Conservation (phyloP, 1,284 basidiomycete genomes). For the Kwoniella shivajii region DNA sequence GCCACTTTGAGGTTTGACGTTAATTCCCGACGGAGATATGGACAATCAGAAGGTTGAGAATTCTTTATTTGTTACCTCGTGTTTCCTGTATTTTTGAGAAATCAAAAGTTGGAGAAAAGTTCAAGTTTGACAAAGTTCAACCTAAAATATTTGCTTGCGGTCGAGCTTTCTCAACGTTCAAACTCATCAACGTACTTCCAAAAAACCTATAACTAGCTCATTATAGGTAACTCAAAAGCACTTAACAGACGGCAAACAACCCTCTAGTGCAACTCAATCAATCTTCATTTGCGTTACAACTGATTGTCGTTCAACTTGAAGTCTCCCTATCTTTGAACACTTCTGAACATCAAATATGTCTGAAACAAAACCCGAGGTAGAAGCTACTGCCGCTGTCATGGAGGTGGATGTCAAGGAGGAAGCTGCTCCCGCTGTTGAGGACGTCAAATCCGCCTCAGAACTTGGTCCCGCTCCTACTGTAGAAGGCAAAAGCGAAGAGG, state of each 20-base stretch:
- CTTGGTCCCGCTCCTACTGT: slow-evolving; percentile 30
- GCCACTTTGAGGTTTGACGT: slow-evolving; percentile 5
- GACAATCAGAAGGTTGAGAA: background rate
- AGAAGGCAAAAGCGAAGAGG: slow-evolving; percentile 41
- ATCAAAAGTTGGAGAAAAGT: too few relatives aligned
- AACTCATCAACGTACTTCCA: background rate
- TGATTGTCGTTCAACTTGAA: background rate
- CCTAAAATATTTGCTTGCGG: slow-evolving; percentile 1
- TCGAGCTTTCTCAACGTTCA: too few relatives aligned
- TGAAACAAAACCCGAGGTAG: slow-evolving; percentile 25
- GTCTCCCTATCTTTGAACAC: background rate
- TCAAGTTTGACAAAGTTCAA: background rate
- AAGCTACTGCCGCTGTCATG: slow-evolving; percentile 12
- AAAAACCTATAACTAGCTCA: background rate
- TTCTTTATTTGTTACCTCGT: slow-evolving; percentile 2
- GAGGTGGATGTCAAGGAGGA: slow-evolving; percentile 12
- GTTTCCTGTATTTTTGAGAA: background rate
- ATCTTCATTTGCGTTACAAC: background rate
- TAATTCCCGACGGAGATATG: slow-evolving; percentile 8
- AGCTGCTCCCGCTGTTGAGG: background rate
- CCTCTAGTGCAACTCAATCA: background rate
- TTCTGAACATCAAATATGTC: slow-evolving; percentile 18
- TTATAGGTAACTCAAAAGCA: slow-evolving; percentile 5
- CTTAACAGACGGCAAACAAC: background rate
- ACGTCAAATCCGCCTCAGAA: slow-evolving; percentile 6